Conservation (phyloP, 805 yeast genomes). For the Scheffersomyces coipomensis region DNA sequence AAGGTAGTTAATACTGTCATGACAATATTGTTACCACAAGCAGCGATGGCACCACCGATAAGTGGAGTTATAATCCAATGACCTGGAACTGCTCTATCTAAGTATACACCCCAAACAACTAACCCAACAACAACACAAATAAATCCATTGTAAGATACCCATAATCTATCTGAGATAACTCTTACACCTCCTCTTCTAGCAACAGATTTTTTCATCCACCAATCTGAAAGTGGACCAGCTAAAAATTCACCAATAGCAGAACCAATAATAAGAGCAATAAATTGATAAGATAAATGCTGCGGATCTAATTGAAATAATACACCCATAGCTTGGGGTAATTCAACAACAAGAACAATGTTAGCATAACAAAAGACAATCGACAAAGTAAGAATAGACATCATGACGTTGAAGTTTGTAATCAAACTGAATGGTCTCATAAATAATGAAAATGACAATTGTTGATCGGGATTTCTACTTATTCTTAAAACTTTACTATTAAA, state of each 20-base stretch:
- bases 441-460: conserved; percentile 1
- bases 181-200: conserved; percentile 3
- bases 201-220: conserved; percentile 16
- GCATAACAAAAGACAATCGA: conserved; percentile 17
- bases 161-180: conserved; percentile 12
- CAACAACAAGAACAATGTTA: conserved; percentile 18
- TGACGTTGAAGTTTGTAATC: conserved; percentile 6
- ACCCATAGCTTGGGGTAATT: conserved; percentile 16
- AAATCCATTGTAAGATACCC: conserved; percentile 19
- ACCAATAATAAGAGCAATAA: conserved; percentile 18
- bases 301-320: conserved; percentile 14
- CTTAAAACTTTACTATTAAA: neutral
- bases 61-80: conserved; percentile 19
- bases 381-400: conserved; percentile 12
- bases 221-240: conserved; percentile 20
- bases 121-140: conserved; percentile 15
- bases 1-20: conserved; percentile 19
- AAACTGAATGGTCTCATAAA: conserved; percentile 8
- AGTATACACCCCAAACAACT: conserved; percentile 17
- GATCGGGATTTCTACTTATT: neutral
- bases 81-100: conserved; percentile 8
- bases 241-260: conserved; percentile 18
- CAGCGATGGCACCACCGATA: conserved; percentile 19
- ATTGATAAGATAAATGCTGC: conserved; percentile 20
- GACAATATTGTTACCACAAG: conserved; percentile 19